Conservation (phyloP, 176 grass and related monocot genomes). For the Echinochloa phyllopogon region DNA sequence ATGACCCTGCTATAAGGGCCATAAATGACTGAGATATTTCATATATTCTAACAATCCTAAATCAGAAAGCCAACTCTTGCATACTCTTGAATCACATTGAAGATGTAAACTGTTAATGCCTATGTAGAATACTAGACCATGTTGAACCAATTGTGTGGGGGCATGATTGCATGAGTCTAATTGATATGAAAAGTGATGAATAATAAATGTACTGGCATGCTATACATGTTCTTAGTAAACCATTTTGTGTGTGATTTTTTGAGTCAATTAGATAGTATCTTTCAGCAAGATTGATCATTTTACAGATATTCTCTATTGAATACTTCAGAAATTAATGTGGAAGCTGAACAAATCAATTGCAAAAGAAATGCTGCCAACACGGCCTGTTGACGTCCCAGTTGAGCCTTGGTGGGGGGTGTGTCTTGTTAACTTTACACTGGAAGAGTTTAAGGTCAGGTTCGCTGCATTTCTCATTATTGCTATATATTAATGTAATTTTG, state of each 20-base stretch:
- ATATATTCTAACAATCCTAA: neutral
- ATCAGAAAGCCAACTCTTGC: neutral
- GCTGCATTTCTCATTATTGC: neutral
- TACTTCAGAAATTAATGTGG: slow-evolving; percentile 96
- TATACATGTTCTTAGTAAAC: slow-evolving; percentile 25
- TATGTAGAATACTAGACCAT: neutral
- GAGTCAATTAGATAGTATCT: slow-evolving; percentile 23
- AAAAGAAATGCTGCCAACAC: slow-evolving; percentile 93
- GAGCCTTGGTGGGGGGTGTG: slow-evolving; percentile 99
- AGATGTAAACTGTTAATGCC: slow-evolving; percentile 17
- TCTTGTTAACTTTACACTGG: slow-evolving; percentile 98
- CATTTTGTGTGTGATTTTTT: slow-evolving; percentile 1
- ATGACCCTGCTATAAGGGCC: no score
- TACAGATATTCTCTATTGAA: slow-evolving; percentile 42
- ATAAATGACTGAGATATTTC: no score
- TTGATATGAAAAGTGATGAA: slow-evolving; percentile 18
- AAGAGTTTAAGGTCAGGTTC: slow-evolving; percentile 94
- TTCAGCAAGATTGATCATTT: slow-evolving; percentile 16
- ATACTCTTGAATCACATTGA: neutral
- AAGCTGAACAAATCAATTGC: slow-evolving; percentile 99
- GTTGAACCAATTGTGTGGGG: neutral
- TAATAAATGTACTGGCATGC: slow-evolving; percentile 17
- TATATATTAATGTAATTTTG: slow-evolving; percentile 7
- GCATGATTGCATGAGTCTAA: neutral
- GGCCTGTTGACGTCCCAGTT: slow-evolving; percentile 83